Conservation (phyloP, 1,284 basidiomycete genomes). For the Austroboletus novae-zelandiae region DNA sequence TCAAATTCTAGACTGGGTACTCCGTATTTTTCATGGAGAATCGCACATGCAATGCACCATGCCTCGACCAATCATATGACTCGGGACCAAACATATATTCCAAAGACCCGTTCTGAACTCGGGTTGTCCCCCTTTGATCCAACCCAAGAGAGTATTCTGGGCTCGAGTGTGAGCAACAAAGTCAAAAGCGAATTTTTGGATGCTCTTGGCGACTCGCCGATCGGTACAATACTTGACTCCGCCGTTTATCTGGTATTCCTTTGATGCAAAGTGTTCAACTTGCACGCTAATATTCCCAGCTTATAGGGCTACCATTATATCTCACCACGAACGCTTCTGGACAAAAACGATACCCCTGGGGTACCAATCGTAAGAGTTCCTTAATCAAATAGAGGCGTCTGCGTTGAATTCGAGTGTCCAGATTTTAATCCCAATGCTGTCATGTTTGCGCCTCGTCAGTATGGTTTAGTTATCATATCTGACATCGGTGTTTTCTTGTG, state of each 20-base stretch:
- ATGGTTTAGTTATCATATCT: constrained; percentile 77
- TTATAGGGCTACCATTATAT: constrained; percentile 88
- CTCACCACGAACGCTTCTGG: constrained; percentile 86
- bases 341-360: constrained; percentile 79
- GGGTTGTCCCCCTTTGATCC: constrained; percentile 65
- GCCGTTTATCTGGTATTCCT: constrained; percentile 68
- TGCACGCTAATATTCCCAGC: constrained; percentile 36
- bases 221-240: constrained; percentile 69
- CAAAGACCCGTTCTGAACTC: constrained; percentile 78
- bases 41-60: constrained; percentile 96
- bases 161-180: constrained; percentile 67
- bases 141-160: constrained; percentile 64
- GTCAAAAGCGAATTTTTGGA: constrained; percentile 83
- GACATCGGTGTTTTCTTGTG: constrained; percentile 83
- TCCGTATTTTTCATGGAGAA: constrained; percentile 98
- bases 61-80: constrained; percentile 94
- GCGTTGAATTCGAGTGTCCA: constrained; percentile 28
- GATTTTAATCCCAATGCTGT: constrained; percentile 81
- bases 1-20: constrained; percentile 72
- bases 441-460: constrained; percentile 88
- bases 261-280: neutral
- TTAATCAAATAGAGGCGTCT: constrained; percentile 1
- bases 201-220: constrained; percentile 90
- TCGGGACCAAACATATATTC: constrained; percentile 96
- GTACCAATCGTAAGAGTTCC: constrained; percentile 73